Evolutionary conservation across 2,329 filamentous ascomycete species (phyloP).

Genomic region (Scedosporium boydii): DNA sequence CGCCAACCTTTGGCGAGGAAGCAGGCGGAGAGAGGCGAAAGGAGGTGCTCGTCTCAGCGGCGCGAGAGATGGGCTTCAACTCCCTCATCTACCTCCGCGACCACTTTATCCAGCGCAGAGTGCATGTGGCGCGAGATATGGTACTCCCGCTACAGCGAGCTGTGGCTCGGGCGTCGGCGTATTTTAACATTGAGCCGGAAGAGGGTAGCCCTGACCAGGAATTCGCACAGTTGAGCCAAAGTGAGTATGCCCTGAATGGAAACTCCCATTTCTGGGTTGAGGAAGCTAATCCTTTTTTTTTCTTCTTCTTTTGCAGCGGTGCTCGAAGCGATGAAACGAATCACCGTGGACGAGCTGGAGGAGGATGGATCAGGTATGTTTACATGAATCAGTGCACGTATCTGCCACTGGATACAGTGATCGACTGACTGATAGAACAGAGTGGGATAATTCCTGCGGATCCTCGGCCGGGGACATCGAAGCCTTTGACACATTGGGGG

Average conservation of each 20-base stretch:
- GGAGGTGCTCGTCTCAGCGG: conserved; percentile 24
- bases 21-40: conserved; percentile 21
- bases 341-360: conserved; percentile 49
- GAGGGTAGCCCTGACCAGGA: conserved; percentile 15
- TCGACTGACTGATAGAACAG: conserved; percentile 20
- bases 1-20: conserved; percentile 17
- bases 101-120: conserved; percentile 30
- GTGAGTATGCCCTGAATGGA: conserved; percentile 21
- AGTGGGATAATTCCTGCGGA: conserved; percentile 45
- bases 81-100: conserved; percentile 39
- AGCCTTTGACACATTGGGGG: conserved; percentile 20
- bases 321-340: conserved; percentile 36
- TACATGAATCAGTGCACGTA: not conserved
- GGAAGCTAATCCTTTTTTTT: not conserved
- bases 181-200: conserved; percentile 25
- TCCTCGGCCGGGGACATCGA: conserved; percentile 45
- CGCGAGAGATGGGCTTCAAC: conserved; percentile 28
- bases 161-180: conserved; percentile 30
- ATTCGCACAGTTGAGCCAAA: conserved; percentile 24
- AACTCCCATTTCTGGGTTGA: too few relatives aligned
- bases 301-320: conserved; percentile 21
- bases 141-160: conserved; percentile 32
- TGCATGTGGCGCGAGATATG: conserved; percentile 31
- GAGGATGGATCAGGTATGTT: conserved; percentile 51
- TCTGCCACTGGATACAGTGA: not conserved